Percentiles rank a stretch among this genome's conserved stretches.
These are phyloP conservation scores for Xenoacremonium recifei DNA, from an alignment of 2,329 filamentous ascomycete genomes.

Conservation along the genomic window DNA sequence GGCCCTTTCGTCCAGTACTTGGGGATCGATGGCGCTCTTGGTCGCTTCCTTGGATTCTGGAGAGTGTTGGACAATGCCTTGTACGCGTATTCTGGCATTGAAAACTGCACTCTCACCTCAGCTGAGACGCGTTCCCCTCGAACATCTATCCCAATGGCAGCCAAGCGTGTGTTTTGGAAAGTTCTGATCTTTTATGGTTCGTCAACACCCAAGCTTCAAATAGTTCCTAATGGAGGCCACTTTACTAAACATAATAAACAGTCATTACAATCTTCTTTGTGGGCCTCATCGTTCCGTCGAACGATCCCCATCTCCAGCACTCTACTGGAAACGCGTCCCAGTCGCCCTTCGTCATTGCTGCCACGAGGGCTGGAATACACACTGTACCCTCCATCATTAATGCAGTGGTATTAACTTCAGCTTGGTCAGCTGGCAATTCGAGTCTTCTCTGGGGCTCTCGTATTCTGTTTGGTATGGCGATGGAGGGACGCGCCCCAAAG, in stretches of 20 bases:
- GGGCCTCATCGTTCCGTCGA: conserved; percentile 46
- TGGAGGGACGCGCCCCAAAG: conserved; percentile 59
- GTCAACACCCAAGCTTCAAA: no score
- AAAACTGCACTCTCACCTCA: background rate
- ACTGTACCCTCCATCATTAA: conserved; percentile 54
- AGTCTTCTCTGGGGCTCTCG: conserved; percentile 45
- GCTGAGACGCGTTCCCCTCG: background rate
- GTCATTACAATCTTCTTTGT: conserved; percentile 50
- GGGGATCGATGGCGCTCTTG: conserved; percentile 49
- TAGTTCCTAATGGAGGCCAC: no score
- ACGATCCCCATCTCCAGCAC: conserved; percentile 28
- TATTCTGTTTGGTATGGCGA: conserved; percentile 61
- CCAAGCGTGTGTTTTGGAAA: conserved; percentile 55
- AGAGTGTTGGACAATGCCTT: conserved; percentile 30
- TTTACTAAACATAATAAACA: no score
- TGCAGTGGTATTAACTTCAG: conserved; percentile 38
- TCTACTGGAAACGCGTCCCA: conserved; percentile 37
- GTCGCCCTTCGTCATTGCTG: conserved; percentile 52
- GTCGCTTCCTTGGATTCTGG: conserved; percentile 48
- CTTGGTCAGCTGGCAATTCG: conserved; percentile 18
- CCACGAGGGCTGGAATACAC: conserved; percentile 48
- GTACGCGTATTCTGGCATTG: conserved; percentile 46
- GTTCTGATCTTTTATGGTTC: conserved; percentile 53
- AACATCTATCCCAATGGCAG: conserved; percentile 39
- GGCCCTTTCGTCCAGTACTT: conserved; percentile 48